Evolutionary conservation across 352 stramenopile genomes (phyloP).

Genomic region (Pythium phragmitis): DNA sequence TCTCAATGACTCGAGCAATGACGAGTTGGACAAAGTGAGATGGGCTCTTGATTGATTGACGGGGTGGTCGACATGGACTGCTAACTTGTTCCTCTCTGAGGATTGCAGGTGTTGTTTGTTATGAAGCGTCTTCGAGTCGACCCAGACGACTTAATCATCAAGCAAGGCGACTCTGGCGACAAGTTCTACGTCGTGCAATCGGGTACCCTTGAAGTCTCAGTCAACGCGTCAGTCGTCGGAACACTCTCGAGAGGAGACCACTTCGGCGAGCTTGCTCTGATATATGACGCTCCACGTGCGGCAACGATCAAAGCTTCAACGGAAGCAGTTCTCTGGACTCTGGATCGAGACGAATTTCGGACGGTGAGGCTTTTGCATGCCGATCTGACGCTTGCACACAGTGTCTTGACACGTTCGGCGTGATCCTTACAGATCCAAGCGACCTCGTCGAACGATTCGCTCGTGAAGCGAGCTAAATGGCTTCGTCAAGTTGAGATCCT

Average conservation of each 20-base stretch:
- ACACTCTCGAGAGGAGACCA: slow-evolving; percentile 57
- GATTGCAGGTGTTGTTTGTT: slow-evolving; percentile 62
- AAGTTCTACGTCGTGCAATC: slow-evolving; percentile 90
- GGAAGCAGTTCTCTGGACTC: slow-evolving; percentile 85
- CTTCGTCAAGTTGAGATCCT: slow-evolving; percentile 73
- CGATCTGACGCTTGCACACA: background rate
- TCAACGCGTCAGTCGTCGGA: slow-evolving; percentile 58
- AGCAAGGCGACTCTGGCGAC: slow-evolving; percentile 90
- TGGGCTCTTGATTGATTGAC: background rate
- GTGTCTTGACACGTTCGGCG: background rate
- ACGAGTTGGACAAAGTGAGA: slow-evolving; percentile 62
- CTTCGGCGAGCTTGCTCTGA: slow-evolving; percentile 91
- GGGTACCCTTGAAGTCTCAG: slow-evolving; percentile 66
- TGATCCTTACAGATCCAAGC: slow-evolving; percentile 48
- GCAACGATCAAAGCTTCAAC: slow-evolving; percentile 90
- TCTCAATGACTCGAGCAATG: slow-evolving; percentile 60
- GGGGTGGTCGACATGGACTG: background rate
- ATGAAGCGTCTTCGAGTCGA: slow-evolving; percentile 70
- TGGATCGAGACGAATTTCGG: slow-evolving; percentile 89
- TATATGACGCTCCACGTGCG: slow-evolving; percentile 87
- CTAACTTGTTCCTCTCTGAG: background rate
- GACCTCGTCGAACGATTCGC: slow-evolving; percentile 68
- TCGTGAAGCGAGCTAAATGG: slow-evolving; percentile 73
- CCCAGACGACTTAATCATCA: slow-evolving; percentile 88
- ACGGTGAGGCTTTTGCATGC: slow-evolving; percentile 29